A percentile compares a stretch with the other conserved stretches of the same genome.
Evolutionary conservation across 2,329 filamentous ascomycete genomes (phyloP).

Genomic region (Apiospora marii): DNA sequence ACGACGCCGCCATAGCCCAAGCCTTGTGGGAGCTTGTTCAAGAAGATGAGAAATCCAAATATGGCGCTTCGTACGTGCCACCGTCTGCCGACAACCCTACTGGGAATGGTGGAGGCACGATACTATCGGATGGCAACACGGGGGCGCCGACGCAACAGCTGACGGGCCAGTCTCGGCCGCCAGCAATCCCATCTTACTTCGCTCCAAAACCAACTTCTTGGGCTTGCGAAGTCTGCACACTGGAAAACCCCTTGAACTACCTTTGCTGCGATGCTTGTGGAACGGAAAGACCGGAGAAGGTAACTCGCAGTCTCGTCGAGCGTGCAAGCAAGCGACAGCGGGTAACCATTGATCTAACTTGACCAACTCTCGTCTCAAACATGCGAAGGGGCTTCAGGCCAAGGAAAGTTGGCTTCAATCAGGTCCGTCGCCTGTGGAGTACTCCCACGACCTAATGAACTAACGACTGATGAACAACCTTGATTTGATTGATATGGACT

Average conservation of each 20-base stretch:
- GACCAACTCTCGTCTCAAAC: background rate
- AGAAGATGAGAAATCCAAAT: slow-evolving; percentile 70
- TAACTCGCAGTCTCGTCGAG: slow-evolving; percentile 1
- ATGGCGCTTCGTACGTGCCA: slow-evolving; percentile 61
- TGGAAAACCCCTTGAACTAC: slow-evolving; percentile 60
- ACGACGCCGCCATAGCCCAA: slow-evolving; percentile 85
- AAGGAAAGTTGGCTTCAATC: background rate
- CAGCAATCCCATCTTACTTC: slow-evolving; percentile 3
- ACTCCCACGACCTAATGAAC: background rate
- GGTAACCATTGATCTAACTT: slow-evolving; percentile 24
- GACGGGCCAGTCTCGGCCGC: slow-evolving; percentile 26
- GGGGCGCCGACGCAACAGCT: slow-evolving; percentile 28
- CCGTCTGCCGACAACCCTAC: slow-evolving; percentile 60
- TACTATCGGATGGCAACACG: background rate
- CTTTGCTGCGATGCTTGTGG: slow-evolving; percentile 66
- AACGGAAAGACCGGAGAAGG: slow-evolving; percentile 45
- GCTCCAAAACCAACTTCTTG: slow-evolving; percentile 47
- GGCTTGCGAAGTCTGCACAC: slow-evolving; percentile 64
- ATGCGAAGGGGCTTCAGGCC: background rate
- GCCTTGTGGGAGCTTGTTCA: slow-evolving; percentile 88
- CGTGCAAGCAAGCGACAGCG: slow-evolving; percentile 17
- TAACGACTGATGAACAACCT: background rate
- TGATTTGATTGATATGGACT: background rate
- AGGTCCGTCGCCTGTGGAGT: background rate
- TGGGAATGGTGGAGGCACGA: slow-evolving; percentile 47